These are phyloP conservation scores for Ustilaginoidea virens DNA, from an alignment of 2,329 filamentous ascomycete species.

Conservation along the genomic window DNA sequence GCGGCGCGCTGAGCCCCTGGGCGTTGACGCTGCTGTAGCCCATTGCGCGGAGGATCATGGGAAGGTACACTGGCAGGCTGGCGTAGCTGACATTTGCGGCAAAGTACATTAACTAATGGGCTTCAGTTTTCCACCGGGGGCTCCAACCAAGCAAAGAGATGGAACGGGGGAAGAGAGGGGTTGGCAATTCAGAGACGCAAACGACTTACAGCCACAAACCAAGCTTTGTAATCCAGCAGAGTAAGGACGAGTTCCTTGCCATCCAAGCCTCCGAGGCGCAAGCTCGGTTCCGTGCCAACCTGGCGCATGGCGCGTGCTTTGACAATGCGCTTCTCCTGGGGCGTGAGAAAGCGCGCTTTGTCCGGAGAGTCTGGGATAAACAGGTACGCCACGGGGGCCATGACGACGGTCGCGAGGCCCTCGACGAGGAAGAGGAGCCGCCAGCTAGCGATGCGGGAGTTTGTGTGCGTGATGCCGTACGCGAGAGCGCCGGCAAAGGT, in stretches of 20 bases:
- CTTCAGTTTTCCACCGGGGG: too few species aligned
- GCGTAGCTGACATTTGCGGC: conserved; percentile 23
- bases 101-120: conserved; percentile 20
- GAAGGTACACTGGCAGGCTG: conserved; percentile 23
- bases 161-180: too few species aligned
- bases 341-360: conserved; percentile 13
- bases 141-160: too few species aligned
- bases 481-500: conserved; percentile 18
- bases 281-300: conserved; percentile 7
- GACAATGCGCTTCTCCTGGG: conserved; percentile 11
- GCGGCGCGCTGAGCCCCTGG: conserved; percentile 24
- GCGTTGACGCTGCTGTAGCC: conserved; percentile 22
- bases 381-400: conserved; percentile 14
- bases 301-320: conserved; percentile 9
- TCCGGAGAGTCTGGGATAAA: conserved; percentile 15
- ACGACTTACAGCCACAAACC: conserved; percentile 7
- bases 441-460: conserved; percentile 13
- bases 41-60: conserved; percentile 24
- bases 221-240: conserved; percentile 17
- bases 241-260: conserved; percentile 18
- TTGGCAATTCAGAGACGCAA: too few species aligned
- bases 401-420: conserved; percentile 14
- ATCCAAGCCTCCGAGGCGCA: conserved; percentile 6
- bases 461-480: conserved; percentile 16
- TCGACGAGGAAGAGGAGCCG: conserved; percentile 16